Conservation (phyloP, 108 stramenopile species). For the Bacterosira constricta region DNA sequence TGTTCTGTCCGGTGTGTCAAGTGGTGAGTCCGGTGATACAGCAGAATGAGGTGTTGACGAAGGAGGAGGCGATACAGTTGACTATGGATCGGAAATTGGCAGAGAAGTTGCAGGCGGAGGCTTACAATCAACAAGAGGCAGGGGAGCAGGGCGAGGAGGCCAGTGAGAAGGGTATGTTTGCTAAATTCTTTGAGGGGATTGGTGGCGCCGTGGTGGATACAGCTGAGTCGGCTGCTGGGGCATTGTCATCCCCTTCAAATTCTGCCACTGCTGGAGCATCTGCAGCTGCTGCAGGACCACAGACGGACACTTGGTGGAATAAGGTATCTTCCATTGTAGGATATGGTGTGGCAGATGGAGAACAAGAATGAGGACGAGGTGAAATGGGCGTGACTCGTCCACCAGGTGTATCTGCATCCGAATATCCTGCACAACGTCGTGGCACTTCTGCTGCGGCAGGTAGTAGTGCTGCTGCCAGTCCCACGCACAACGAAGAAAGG, state of each 20-base stretch:
- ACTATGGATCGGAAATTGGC: constrained; percentile 78
- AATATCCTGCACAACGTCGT: constrained; percentile 34
- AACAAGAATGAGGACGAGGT: constrained; percentile 31
- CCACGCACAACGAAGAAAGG: constrained; percentile 40
- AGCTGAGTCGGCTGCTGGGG: constrained; percentile 1
- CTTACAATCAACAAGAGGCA: constrained; percentile 47
- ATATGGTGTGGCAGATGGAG: constrained; percentile 30
- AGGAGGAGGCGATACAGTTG: constrained; percentile 72
- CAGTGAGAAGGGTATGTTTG: constrained; percentile 42
- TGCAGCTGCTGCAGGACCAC: constrained; percentile 7
- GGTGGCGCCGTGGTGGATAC: constrained; percentile 8
- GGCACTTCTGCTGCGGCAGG: constrained; percentile 10
- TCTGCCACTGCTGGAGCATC: no score
- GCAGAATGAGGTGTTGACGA: constrained; percentile 52
- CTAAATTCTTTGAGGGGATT: constrained; percentile 25
- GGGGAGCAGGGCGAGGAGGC: constrained; percentile 8
- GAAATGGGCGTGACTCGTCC: constrained; percentile 55
- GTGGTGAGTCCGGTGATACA: constrained; percentile 66
- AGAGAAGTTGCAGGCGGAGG: constrained; percentile 77
- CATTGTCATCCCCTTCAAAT: constrained; percentile 28
- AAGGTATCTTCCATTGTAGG: constrained; percentile 28
- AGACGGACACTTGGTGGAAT: constrained; percentile 41
- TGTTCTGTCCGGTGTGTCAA: constrained; percentile 83
- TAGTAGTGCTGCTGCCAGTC: background rate
- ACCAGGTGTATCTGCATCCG: constrained; percentile 33